Base-by-base conservation (phyloP, 1,284 basidiomycete species). In the Trichosporon sp. region DNA sequence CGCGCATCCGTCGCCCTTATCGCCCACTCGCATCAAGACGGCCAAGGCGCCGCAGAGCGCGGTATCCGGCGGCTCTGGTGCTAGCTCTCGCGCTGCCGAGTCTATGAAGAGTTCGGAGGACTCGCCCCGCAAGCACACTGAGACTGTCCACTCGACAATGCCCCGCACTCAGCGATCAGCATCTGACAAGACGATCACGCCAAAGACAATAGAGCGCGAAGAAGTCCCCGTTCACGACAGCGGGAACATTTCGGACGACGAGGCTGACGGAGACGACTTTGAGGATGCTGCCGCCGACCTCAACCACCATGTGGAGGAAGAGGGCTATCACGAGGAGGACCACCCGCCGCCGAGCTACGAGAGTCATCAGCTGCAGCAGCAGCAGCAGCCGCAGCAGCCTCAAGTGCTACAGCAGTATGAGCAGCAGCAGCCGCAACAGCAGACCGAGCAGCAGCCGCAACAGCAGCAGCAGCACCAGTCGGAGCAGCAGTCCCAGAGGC, bases 1-100 rank as follows among this genome's bases (percentile, higher is more conserved):
- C 8, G 56, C 74, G 52, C 63, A 72, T 8, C 73, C 71, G n/a
- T 74, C 74, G 5, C 76, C 75, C 0, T 62, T 76, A 0, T 74
- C 76, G 11, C 76, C 77, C 0, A 74, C 72, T 4, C 73, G 74
- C 19, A 40, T 29, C 19, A 57, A 61, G 54, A 44, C 54, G 34
- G 49, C 27, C 49, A 54, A 54, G 49, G 49, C 49, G n/a, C n/a
- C n/a, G 49, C 49, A 54, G 49, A 54, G 49, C 29, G 25, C 60
- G 14, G 52, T 61, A 37, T 61, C 60, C 2, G 60, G 60, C 36
- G 54, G 36, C 4, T 61, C 60, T 27, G 57, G 57, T 11, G 33
- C 57, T 36, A 29, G 36, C 33, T 58, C 34, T 1, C 57, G 19
- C 7, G 56, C 32, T 9, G 34, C 34, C 56, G 56, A 57, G 56